Base-by-base conservation (phyloP, 768 basidiomycete genomes). In the Omphalotus guepiniiformis region DNA sequence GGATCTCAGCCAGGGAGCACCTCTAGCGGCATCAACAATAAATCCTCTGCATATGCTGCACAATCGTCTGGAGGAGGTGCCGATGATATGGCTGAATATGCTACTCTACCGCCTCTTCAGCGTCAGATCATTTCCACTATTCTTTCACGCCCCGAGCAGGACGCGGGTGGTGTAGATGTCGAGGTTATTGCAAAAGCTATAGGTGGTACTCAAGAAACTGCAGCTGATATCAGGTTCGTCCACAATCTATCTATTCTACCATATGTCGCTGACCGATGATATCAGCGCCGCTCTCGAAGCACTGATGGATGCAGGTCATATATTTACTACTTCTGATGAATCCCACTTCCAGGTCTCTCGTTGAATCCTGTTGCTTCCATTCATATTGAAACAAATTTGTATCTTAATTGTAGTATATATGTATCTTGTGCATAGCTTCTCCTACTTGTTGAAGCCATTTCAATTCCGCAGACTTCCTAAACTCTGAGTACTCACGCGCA, bases 271-370 rank as follows among this genome's bases (percentile, higher is more conserved):
- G 23, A 34, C 16, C 19, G n/a, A 7, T 25, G 26, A 30, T 18
- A 23, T 28, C 51, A 89, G 91, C 58, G 70, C 77, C 35, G 87
- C 87, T 6, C 67, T 94, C 53, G 88, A 93, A 53, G 63, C 66
- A 42, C 73, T 97, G 43, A 83, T 91, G 74, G 82, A 85, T 43
- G 83, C 88, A 0, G 93, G 93, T 0, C 66, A 78, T 53, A 73
- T 94, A 47, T 97, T 78, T 63, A 85, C 79, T 45, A 90, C 89
- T 1, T 77, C 83, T 32, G 85, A 93, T 57, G 90, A 93, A 52
- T 85, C 78, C 15, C 88, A 90, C 57, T 86, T 82, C 63, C 68
- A 74, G 28, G 60, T 86, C 37, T 79, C 79, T 16, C 55, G 59
- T 42, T 74, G 57, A 61, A n/a, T n/a, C n/a, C n/a, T n/a, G n/a